Evolutionary conservation across 139 green algal genomes (phyloP), one percentile per base, ranked within the genome.

Genomic region (Zygnema cylindricum): DNA sequence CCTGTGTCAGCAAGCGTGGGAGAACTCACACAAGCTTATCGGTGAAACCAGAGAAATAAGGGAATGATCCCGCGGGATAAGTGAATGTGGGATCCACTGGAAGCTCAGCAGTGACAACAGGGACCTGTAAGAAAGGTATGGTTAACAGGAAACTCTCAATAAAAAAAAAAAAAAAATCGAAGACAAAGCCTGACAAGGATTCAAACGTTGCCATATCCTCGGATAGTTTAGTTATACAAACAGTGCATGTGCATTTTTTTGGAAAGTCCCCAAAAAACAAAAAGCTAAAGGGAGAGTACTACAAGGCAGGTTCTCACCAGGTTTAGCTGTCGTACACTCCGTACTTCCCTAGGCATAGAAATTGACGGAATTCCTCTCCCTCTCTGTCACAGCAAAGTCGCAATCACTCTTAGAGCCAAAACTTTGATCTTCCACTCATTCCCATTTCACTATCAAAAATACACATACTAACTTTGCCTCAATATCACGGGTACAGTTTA

Each of bases 71-170:
- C 23, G 55, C 1, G 1, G 88, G 11, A 41, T 92, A 92, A 30
- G 77, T 21, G 25, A 81, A 81, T 2, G 32, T 63, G 1, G 16
- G 71, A 73, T 92, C 84, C n/a, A 92, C 84, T 25, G 88, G 88
- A 25, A 92, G n/a, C 2, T 76, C 35, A 2, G 88, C 88, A 42
- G 88, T 92, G 63, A 91, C 69, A 63, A 92, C 88, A 0, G 88
- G 88, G 25, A 92, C 88, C 88, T 91, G 84, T 1, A n/a, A n/a
- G n/a, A n/a, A n/a, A n/a, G n/a, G n/a, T n/a, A n/a, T n/a, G n/a
- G n/a, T n/a, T n/a, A n/a, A n/a, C n/a, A n/a, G n/a, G n/a, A n/a
- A n/a, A n/a, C n/a, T n/a, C n/a, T n/a, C n/a, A n/a, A n/a, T n/a
- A n/a, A n/a, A n/a, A n/a, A n/a, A n/a, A n/a, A n/a, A n/a, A n/a